phyloP scores from a whole-genome alignment of 805 yeast genomes.

The Metschnikowia continentalis region DNA sequence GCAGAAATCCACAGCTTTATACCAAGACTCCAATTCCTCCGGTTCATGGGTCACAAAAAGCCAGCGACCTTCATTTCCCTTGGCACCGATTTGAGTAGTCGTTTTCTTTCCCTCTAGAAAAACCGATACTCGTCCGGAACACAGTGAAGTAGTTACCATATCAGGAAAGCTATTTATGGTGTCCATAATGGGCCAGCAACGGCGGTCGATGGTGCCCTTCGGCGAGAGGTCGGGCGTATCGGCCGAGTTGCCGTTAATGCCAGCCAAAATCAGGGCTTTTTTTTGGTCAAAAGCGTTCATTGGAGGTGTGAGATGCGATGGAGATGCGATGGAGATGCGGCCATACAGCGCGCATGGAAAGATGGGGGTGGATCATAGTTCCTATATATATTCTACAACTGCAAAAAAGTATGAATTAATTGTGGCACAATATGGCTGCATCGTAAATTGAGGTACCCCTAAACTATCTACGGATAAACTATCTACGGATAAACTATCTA shows the following conservation, averaged over 20 bases:
- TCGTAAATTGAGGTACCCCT: no score
- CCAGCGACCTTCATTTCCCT: conserved; percentile 86
- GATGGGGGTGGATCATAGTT: not conserved
- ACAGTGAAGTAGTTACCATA: conserved; percentile 83
- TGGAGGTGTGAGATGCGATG: conserved; percentile 4
- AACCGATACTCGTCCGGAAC: conserved; percentile 83
- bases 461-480: no score
- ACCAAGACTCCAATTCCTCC: conserved; percentile 46
- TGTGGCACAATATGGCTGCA: no score
- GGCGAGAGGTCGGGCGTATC: conserved; percentile 68
- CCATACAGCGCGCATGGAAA: not conserved
- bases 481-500: no score
- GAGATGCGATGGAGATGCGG: conserved; percentile 3
- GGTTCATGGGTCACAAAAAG: conserved; percentile 71
- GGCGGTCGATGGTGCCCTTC: conserved; percentile 77
- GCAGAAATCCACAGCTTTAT: conserved; percentile 27
- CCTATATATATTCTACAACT: no score
- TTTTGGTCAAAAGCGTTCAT: conserved; percentile 65
- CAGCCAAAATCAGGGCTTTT: conserved; percentile 50
- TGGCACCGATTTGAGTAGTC: conserved; percentile 59
- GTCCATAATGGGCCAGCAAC: conserved; percentile 67
- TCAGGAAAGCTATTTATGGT: conserved; percentile 58
- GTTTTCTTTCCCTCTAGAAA: conserved; percentile 69
- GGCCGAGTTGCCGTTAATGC: conserved; percentile 42
- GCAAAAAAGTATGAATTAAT: no score